Evolutionary conservation across 495 filamentous ascomycete species (phyloP).

Genomic region (Penicillium coprophilum): DNA sequence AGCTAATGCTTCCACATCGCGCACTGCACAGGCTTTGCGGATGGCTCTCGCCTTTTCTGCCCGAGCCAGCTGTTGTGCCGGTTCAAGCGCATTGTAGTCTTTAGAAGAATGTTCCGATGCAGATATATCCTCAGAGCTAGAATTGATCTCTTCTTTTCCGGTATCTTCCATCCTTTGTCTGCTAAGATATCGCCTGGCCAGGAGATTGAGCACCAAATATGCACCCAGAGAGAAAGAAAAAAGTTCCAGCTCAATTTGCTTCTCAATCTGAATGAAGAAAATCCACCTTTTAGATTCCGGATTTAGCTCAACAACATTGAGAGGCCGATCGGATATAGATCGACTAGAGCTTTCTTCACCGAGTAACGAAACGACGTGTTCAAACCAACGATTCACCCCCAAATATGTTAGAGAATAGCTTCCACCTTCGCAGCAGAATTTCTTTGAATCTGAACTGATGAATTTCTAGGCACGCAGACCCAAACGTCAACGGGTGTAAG

Average conservation of each 20-base stretch:
- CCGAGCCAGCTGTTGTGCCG: conserved; percentile 4
- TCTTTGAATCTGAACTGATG: conserved; percentile 1
- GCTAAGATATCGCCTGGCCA: not conserved
- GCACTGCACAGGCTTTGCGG: conserved; percentile 62
- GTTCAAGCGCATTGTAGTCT: not conserved
- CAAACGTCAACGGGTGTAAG: not conserved
- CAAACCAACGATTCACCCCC: not conserved
- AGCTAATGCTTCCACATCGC: conserved; percentile 62
- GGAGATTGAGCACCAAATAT: not conserved
- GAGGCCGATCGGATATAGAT: not conserved
- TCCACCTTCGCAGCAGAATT: not conserved
- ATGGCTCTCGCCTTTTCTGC: conserved; percentile 51
- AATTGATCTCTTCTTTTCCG: not conserved
- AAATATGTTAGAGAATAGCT: not conserved
- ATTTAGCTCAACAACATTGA: not conserved
- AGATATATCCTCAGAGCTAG: not conserved
- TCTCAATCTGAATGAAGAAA: not conserved
- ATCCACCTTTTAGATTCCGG: not conserved
- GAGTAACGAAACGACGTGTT: not conserved
- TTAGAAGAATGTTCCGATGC: too few relatives aligned
- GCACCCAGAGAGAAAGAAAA: not conserved
- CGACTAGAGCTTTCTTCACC: not conserved
- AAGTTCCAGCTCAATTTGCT: not conserved
- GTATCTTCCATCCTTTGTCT: not conserved
- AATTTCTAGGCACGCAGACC: conserved; percentile 2